Conservation (phyloP, 768 basidiomycete genomes). For the Lyophyllum shimeji region DNA sequence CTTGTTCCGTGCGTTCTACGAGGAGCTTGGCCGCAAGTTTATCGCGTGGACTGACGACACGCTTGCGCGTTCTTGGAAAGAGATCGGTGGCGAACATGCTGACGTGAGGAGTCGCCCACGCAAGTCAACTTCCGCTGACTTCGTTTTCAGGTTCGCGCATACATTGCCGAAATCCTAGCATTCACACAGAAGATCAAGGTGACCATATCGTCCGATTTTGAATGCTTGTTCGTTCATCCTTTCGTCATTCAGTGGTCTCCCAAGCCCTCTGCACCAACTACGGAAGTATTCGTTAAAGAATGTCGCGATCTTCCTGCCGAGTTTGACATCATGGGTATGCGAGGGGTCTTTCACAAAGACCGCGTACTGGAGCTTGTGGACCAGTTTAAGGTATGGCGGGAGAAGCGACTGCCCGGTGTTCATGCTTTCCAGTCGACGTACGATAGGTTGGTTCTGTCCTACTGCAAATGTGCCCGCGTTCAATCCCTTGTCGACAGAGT, state of each 20-base stretch:
- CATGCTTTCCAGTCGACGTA: conserved; percentile 86
- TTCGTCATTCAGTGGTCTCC: conserved; percentile 54
- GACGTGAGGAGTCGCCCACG: conserved; percentile 45
- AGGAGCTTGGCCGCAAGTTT: conserved; percentile 80
- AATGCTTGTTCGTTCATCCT: conserved; percentile 2
- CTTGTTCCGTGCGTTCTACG: conserved; percentile 68
- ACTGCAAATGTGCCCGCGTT: conserved; percentile 4
- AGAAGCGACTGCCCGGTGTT: conserved; percentile 68
- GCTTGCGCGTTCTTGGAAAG: conserved; percentile 66
- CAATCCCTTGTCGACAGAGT: conserved; percentile 38
- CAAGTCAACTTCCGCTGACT: background rate
- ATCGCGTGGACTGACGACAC: conserved; percentile 72
- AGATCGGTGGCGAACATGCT: conserved; percentile 76
- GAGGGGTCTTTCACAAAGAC: conserved; percentile 58
- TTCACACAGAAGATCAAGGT: conserved; percentile 76
- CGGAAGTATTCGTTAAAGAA: conserved; percentile 67
- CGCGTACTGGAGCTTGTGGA: conserved; percentile 62
- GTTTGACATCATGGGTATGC: conserved; percentile 75
- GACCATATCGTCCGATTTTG: conserved; percentile 9
- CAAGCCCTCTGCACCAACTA: conserved; percentile 56
- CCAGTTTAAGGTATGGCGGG: conserved; percentile 68
- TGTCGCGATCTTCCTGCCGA: conserved; percentile 55
- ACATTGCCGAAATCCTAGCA: conserved; percentile 73
- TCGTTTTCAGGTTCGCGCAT: conserved; percentile 58
- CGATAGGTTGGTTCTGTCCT: conserved; percentile 52